Evolutionary conservation across 129 eudicot species (phyloP).

Genomic region (Apium graveolens): DNA sequence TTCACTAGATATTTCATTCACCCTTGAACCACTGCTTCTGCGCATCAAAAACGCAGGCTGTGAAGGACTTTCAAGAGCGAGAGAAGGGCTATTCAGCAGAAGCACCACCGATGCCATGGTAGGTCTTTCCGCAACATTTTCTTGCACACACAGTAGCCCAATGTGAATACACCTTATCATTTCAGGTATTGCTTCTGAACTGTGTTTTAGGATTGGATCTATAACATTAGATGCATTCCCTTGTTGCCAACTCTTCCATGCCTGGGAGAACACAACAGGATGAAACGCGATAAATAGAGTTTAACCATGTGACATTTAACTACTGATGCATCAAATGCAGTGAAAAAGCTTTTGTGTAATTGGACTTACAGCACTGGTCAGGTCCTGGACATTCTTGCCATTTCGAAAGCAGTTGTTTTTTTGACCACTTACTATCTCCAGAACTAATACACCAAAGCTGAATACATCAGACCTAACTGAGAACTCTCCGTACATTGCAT

Average conservation of each 20-base stretch:
- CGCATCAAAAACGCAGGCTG: slow-evolving; percentile 8
- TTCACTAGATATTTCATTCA: not conserved
- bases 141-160: slow-evolving; percentile 14
- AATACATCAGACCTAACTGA: slow-evolving; percentile 11
- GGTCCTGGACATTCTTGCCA: slow-evolving; percentile 6
- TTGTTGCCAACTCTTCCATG: slow-evolving; percentile 12
- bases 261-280: not conserved
- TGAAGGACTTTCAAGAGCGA: slow-evolving; percentile 1
- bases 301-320: not conserved
- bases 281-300: not conserved
- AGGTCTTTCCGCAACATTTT: slow-evolving; percentile 16
- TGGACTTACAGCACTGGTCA: slow-evolving; percentile 5
- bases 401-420: not conserved
- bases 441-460: slow-evolving; percentile 8
- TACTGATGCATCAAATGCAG: not conserved
- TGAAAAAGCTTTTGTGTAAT: not conserved
- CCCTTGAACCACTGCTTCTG: not conserved
- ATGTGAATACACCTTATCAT: slow-evolving; percentile 17
- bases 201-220: not conserved
- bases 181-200: slow-evolving; percentile 1
- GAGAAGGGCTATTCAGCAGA: slow-evolving; percentile 12
- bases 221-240: slow-evolving; percentile 3
- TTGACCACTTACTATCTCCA: slow-evolving; percentile 12
- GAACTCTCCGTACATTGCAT: slow-evolving; percentile 10
- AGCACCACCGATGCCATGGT: slow-evolving; percentile 14